A percentile compares a stretch with the other conserved stretches of the same genome.
Evolutionary conservation across 257 asterid species (phyloP).

Genomic region (Rhazya stricta): DNA sequence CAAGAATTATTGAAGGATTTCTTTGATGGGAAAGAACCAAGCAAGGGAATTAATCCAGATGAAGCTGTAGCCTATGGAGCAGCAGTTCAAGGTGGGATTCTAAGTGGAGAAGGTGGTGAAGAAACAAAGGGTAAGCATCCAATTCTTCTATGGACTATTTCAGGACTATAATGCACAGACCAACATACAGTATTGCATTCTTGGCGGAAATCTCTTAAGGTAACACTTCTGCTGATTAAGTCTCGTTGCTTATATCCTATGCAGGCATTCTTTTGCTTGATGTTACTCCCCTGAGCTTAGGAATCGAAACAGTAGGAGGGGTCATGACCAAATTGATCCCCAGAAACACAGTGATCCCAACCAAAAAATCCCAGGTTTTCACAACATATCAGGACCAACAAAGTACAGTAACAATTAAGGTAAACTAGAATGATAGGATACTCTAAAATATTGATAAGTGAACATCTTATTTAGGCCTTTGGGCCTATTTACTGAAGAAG

Average conservation of each 20-base stretch:
- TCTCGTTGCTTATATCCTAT: background rate
- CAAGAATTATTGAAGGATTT: conserved; percentile 31
- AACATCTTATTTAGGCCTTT: background rate
- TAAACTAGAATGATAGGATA: background rate
- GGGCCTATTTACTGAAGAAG: background rate
- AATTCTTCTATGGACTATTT: background rate
- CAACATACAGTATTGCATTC: background rate
- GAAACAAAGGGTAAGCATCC: conserved; percentile 16
- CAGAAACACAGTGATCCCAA: conserved; percentile 22
- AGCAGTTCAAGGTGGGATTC: conserved; percentile 29
- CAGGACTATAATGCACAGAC: background rate
- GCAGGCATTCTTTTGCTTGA: conserved; percentile 21
- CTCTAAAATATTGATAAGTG: background rate
- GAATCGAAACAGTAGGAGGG: conserved; percentile 27
- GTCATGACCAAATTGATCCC: conserved; percentile 34
- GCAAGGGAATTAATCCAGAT: conserved; percentile 27
- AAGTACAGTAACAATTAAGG: conserved; percentile 23
- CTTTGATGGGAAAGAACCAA: conserved; percentile 31
- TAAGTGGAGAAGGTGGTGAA: conserved; percentile 22
- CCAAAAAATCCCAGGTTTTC: conserved; percentile 25
- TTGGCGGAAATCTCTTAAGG: background rate
- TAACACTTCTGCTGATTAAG: background rate
- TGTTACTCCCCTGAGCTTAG: conserved; percentile 23
- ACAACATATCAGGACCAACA: conserved; percentile 29
- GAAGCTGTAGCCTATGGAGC: conserved; percentile 35